Evolutionary conservation across 176 grass and related monocot genomes (phyloP), one percentile per base, ranked within the genome.

Genomic region (Ensete ventricosum): DNA sequence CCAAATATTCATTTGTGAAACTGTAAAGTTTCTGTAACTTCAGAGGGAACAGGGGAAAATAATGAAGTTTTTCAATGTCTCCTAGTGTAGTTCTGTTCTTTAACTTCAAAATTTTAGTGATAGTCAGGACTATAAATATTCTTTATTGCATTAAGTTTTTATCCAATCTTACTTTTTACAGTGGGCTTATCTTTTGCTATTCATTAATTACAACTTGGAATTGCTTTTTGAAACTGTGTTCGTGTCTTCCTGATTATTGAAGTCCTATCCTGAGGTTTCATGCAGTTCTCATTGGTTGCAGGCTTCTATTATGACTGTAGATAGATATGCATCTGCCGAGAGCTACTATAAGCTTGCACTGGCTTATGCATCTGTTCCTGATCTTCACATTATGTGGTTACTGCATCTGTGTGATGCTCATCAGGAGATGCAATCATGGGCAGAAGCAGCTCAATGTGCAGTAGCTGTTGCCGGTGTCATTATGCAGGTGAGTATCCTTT

Each of bases 381-480:
- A 98, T 87, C 90, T 98, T 82, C 90, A 98, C 68, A 98, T 98
- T 27, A 98, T 98, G 95, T 98, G 95, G 95, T 83, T 98, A 69
- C 84, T 94, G 50, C 95, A 99, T 87, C 80, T 99, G 65, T 99
- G 95, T 69, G 95, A 99, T 63, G 88, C 90, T 16, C 95, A 99
- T 78, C 95, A 99, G 85, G 95, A 99, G 84, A 94, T 99, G 95
- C 95, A 99, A 75, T 94, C 95, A 71, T 99, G 88, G 74, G 95
- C 95, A 82, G 95, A 99, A 88, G 95, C 95, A n/a, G 95, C 95
- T 43, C 90, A 99, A 80, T 99, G 95, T 85, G 95, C 95, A 78
- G 95, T 94, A 76, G 90, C 95, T 74, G 95, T 99, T 74, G 95
- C 95, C 82, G 95, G 95, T 76, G 95, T 99, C 65, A 94, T 99